Base-by-base conservation (phyloP, 2,329 filamentous ascomycete species). In the Penicillium capsulatum region DNA sequence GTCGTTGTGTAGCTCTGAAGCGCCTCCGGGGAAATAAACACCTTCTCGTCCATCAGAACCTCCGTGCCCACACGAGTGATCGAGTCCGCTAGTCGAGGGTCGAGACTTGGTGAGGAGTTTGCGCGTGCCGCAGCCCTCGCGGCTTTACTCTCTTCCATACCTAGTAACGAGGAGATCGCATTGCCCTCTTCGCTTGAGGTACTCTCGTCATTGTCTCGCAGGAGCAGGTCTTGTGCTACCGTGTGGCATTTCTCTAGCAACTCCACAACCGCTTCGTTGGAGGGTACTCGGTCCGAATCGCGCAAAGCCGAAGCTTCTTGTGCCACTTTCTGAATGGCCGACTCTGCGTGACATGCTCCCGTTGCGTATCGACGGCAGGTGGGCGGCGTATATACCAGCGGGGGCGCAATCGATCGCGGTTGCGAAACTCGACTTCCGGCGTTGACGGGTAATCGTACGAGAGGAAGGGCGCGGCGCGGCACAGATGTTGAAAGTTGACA, bases 11-110 rank as follows among this genome's bases (percentile, higher is more conserved):
- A 97, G 51, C 77, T 65, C 41, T 77, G 72, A 27, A 97, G 77
- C 22, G 91, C 71, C 19, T 76, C 70, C 7, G 83, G 79, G 3
- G 86, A 85, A 58, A 97, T 85, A 67, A 89, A 86, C 33, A 96
- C 81, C 44, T 83, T 80, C 3, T 84, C 81, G 53, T 91, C 79
- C 33, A 76, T 75, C 43, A 94, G 63, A 39, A 96, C 76, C 26
- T 75, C 70, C 61, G 86, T 84, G n/a, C 84, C 80, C 10, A 75
- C 64, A 15, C 67, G 61, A 9, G 75, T 76, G 44, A 82, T 65
- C 24, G 66, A 61, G 14, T 66, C 64, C 17, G 70, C 63, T 3
- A 66, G 56, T 39, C 61, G 64, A 13, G 57, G 46, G 30, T 63
- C 62, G 15, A 64, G 57, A 17, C 57, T 55, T 11, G 58, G 49